A percentile compares a stretch with the other conserved stretches of the same genome.
Conservation (phyloP, 1,139 yeast species). For the Kodamaea ohmeri region DNA sequence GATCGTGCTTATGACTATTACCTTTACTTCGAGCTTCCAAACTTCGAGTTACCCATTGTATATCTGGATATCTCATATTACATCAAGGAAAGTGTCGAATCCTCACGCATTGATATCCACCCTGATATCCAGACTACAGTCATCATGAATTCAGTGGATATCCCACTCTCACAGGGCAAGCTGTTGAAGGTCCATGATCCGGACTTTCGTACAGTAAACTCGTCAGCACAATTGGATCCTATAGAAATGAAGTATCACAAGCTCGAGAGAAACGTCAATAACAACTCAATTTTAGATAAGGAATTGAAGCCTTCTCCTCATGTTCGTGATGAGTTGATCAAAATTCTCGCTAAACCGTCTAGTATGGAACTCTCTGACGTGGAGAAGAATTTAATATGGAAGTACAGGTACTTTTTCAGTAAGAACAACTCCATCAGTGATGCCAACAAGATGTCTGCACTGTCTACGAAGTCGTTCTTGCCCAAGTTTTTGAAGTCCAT, state of each 20-base stretch:
- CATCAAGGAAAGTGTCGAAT: constrained; percentile 9
- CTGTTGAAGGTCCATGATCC: constrained; percentile 37
- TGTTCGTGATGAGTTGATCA: constrained; percentile 68
- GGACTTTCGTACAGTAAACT: constrained; percentile 23
- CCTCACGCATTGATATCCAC: constrained; percentile 3
- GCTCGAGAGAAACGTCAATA: constrained; percentile 73
- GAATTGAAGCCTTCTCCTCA: constrained; percentile 89
- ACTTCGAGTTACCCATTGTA: constrained; percentile 78
- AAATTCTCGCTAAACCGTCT: constrained; percentile 74
- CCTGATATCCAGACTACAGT: constrained; percentile 20
- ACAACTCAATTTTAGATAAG: constrained; percentile 71
- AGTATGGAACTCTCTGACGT: constrained; percentile 76
- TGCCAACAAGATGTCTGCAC: constrained; percentile 10
- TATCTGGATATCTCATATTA: constrained; percentile 55
- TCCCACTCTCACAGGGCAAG: constrained; percentile 23
- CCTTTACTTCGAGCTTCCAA: constrained; percentile 67
- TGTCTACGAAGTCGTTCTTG: constrained; percentile 52
- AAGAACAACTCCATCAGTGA: constrained; percentile 45
- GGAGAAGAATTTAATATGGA: constrained; percentile 90
- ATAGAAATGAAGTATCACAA: constrained; percentile 84
- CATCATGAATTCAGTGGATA: constrained; percentile 37
- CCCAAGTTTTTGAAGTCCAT: constrained; percentile 86
- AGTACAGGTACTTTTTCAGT: constrained; percentile 80
- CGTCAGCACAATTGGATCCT: constrained; percentile 56
- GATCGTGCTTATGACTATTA: constrained; percentile 34